A percentile compares a stretch with the other conserved stretches of the same genome.
phyloP scores from a whole-genome alignment of 352 stramenopile species.

The Phytophthora fragariaefolia region DNA sequence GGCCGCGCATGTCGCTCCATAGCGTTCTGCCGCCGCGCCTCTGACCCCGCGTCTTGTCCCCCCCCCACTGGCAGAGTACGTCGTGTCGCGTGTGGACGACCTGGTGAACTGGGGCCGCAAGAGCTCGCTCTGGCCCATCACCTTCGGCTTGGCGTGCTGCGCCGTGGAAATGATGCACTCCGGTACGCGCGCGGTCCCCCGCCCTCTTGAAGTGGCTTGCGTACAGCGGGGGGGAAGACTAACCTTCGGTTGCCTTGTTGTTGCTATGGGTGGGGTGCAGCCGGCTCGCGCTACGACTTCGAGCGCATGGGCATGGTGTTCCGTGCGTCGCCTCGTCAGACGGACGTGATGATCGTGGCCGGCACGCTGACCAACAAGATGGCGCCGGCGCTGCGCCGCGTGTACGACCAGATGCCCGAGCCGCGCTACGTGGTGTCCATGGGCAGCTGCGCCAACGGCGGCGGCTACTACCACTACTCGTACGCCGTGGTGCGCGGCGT shows the following conservation, averaged over 20 bases:
- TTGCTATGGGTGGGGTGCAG: conserved; percentile 27
- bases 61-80: conserved; percentile 88
- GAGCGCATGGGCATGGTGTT: conserved; percentile 99
- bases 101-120: conserved; percentile 98
- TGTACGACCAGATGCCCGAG: conserved; percentile 99
- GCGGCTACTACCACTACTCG: conserved; percentile 95
- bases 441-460: conserved; percentile 98
- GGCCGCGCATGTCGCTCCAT: background rate
- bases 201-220: no score
- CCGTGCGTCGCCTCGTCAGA: conserved; percentile 94
- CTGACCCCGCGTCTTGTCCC: background rate
- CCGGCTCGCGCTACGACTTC: conserved; percentile 95
- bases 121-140: conserved; percentile 99
- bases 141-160: conserved; percentile 99
- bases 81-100: conserved; percentile 97
- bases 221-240: no score
- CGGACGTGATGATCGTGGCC: conserved; percentile 99
- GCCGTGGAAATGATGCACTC: conserved; percentile 99
- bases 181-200: conserved; percentile 48
- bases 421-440: conserved; percentile 98
- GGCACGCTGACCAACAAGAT: conserved; percentile 99
- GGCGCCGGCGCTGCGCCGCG: conserved; percentile 95
- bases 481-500: conserved; percentile 98
- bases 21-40: background rate
- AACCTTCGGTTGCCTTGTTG: background rate